A percentile compares a stretch with the other conserved stretches of the same genome.
Conservation (phyloP, 306 rosid genomes). For the Vigna trinervia region DNA sequence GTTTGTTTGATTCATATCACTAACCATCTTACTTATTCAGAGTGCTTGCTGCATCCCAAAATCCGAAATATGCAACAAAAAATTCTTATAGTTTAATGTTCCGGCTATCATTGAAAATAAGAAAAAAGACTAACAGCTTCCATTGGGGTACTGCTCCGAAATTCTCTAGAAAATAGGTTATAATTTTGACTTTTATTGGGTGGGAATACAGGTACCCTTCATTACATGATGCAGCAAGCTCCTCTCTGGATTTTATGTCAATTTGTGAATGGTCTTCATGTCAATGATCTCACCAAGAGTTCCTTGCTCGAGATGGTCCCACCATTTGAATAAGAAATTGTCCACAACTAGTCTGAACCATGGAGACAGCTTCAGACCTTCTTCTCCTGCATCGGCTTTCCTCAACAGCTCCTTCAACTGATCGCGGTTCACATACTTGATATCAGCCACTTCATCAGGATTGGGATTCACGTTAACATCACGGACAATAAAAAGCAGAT, state of each 20-base stretch:
- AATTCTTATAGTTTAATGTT: background rate
- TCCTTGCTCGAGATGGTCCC: conserved; percentile 89
- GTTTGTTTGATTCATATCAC: conserved; percentile 6
- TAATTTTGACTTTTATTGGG: conserved; percentile 53
- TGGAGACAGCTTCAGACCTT: conserved; percentile 93
- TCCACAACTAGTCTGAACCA: conserved; percentile 99
- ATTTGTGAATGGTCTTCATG: conserved; percentile 92
- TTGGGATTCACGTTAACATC: conserved; percentile 80
- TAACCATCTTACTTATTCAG: background rate
- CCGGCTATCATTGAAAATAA: conserved; percentile 13
- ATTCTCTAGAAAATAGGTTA: background rate
- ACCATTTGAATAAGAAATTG: conserved; percentile 96
- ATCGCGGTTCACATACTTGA: conserved; percentile 80
- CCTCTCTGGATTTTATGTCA: conserved; percentile 50
- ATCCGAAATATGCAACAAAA: background rate
- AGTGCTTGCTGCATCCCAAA: background rate
- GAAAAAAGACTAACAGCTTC: conserved; percentile 3
- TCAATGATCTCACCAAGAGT: conserved; percentile 73
- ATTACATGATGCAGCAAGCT: conserved; percentile 1
- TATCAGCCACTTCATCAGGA: conserved; percentile 90
- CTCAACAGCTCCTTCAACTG: conserved; percentile 90
- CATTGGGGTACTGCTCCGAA: background rate
- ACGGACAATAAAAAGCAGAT: conserved; percentile 83
- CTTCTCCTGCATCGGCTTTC: conserved; percentile 94
- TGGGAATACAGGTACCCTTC: conserved; percentile 35